Evolutionary conservation across 1,284 basidiomycete genomes (phyloP).

Genomic region (Malassezia slooffiae): DNA sequence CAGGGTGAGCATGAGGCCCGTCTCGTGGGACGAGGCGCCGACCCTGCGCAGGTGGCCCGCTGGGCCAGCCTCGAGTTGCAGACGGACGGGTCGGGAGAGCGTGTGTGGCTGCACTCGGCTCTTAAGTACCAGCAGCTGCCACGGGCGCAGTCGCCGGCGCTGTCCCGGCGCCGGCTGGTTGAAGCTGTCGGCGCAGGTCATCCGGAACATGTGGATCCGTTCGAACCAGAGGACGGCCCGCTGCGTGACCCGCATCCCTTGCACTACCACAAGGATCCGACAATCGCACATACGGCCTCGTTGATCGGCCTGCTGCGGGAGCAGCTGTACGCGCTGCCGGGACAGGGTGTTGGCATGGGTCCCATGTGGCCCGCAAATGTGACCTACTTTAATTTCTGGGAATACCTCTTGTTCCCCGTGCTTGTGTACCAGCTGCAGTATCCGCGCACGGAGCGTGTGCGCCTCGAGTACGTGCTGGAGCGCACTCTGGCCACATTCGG

Average conservation of each 20-base stretch:
- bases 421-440: slow-evolving; percentile 95
- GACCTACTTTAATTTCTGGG: slow-evolving; percentile 68
- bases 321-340: slow-evolving; percentile 56
- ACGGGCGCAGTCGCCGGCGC: too few relatives aligned
- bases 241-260: slow-evolving; percentile 53
- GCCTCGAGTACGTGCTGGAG: slow-evolving; percentile 82
- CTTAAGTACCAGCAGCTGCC: too few relatives aligned
- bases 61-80: too few relatives aligned
- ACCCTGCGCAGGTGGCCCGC: too few relatives aligned
- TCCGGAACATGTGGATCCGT: too few relatives aligned
- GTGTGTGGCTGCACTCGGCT: too few relatives aligned
- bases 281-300: slow-evolving; percentile 61
- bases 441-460: slow-evolving; percentile 77
- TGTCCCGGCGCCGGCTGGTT: too few relatives aligned
- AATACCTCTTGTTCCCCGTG: slow-evolving; percentile 81
- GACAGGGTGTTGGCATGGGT: background rate
- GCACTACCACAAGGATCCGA: slow-evolving; percentile 60
- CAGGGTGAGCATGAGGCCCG: slow-evolving; percentile 1
- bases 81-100: too few relatives aligned
- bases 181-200: too few relatives aligned
- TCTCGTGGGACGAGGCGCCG: too few relatives aligned
- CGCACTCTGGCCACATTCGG: slow-evolving; percentile 87
- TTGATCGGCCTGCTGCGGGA: slow-evolving; percentile 66
- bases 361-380: slow-evolving; percentile 75
- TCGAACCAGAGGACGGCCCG: too few relatives aligned